Evolutionary conservation across 306 rosid species (phyloP).

Genomic region (Trifolium dubium): DNA sequence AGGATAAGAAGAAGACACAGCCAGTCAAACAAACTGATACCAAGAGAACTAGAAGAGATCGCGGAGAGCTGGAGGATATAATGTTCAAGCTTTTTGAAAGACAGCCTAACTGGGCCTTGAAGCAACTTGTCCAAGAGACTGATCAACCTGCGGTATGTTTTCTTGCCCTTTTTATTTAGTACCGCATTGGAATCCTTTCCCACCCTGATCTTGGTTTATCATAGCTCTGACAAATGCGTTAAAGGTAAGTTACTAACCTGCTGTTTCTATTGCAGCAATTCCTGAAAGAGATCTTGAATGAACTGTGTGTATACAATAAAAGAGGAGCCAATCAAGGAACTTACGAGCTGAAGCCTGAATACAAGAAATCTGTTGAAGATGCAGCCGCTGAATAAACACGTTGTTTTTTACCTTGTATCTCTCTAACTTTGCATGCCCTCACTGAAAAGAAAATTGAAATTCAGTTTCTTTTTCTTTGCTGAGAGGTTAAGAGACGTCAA

Average conservation of each 20-base stretch:
- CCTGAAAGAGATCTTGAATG: conserved; percentile 95
- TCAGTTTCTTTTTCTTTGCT: conserved; percentile 24
- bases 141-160: conserved; percentile 92
- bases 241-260: background rate
- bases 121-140: conserved; percentile 98
- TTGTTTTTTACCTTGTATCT: background rate
- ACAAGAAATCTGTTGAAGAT: conserved; percentile 92
- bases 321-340: conserved; percentile 99
- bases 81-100: conserved; percentile 97
- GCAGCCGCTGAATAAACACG: conserved; percentile 60
- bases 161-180: conserved; percentile 1
- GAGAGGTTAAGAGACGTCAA: conserved; percentile 10
- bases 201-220: background rate
- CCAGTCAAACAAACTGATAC: conserved; percentile 89
- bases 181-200: background rate
- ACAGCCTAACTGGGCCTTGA: conserved; percentile 98
- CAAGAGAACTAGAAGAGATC: conserved; percentile 94
- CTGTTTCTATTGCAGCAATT: conserved; percentile 78
- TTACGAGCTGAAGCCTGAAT: conserved; percentile 97
- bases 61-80: conserved; percentile 97
- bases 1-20: conserved; percentile 87
- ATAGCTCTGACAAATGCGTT: background rate
- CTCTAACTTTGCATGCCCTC: conserved; percentile 1
- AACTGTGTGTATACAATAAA: conserved; percentile 93
- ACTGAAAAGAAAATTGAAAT: background rate